phyloP scores from a whole-genome alignment of 2,329 filamentous ascomycete genomes.

The Colletotrichum sublineola region DNA sequence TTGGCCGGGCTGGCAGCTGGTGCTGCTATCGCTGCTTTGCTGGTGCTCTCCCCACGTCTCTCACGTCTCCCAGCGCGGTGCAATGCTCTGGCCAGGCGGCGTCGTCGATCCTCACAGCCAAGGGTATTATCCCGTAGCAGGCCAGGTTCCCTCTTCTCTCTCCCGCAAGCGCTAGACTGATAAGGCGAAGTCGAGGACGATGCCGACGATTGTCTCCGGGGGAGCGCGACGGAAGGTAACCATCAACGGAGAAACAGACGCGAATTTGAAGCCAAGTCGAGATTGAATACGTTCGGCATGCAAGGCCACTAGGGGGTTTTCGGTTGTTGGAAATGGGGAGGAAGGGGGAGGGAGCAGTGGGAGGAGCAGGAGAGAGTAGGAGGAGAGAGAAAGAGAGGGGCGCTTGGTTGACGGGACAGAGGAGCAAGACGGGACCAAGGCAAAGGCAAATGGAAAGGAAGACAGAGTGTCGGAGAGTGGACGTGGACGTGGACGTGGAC shows the following conservation, averaged over 20 bases:
- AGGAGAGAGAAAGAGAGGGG: conserved; percentile 23
- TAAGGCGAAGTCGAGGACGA: conserved; percentile 34
- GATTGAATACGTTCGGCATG: conserved; percentile 33
- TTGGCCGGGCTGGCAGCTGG: conserved; percentile 19
- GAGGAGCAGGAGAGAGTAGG: conserved; percentile 20
- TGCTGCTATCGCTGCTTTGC: background rate
- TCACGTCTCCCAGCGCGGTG: background rate
- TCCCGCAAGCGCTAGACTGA: conserved; percentile 40
- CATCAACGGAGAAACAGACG: conserved; percentile 41
- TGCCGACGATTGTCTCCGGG: conserved; percentile 41
- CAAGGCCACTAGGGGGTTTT: conserved; percentile 39
- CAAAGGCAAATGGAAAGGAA: conserved; percentile 28
- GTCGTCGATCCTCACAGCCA: conserved; percentile 38
- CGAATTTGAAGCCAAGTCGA: conserved; percentile 29
- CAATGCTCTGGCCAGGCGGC: conserved; percentile 18
- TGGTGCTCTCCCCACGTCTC: conserved; percentile 16
- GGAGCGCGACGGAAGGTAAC: conserved; percentile 27
- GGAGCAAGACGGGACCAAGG: conserved; percentile 25
- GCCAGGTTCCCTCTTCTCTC: conserved; percentile 15
- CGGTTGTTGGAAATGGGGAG: conserved; percentile 31
- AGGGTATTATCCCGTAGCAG: conserved; percentile 21
- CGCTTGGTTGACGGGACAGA: conserved; percentile 24
- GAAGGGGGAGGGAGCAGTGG: conserved; percentile 25
- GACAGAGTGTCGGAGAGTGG: conserved; percentile 32
- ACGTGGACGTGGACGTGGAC: conserved; percentile 28